Conservation (phyloP, 2,329 filamentous ascomycete species). For the Penicillium brevicompactum region DNA sequence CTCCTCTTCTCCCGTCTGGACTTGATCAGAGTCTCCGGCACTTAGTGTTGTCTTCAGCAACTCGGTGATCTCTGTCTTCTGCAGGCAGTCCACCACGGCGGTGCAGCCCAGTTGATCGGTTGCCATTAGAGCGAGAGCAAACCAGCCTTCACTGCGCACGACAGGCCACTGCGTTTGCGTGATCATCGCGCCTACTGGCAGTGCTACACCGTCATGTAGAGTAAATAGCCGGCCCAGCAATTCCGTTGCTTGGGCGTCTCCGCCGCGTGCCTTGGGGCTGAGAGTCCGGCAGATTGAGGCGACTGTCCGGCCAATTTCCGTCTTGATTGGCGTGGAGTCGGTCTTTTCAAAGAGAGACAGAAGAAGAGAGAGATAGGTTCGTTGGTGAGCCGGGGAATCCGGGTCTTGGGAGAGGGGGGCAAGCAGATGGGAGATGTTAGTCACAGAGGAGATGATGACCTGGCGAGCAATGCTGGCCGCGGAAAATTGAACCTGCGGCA, state of each 20-base stretch:
- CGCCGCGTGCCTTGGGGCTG: conserved; percentile 30
- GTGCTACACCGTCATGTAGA: conserved; percentile 38
- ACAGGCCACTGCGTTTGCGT: conserved; percentile 51
- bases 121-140: conserved; percentile 51
- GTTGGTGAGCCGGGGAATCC: conserved; percentile 29
- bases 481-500: conserved; percentile 49
- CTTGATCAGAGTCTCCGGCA: conserved; percentile 14
- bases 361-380: conserved; percentile 45
- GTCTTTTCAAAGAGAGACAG: conserved; percentile 45
- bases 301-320: conserved; percentile 50
- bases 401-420: conserved; percentile 31
- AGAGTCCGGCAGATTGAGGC: conserved; percentile 48
- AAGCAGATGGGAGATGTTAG: conserved; percentile 43
- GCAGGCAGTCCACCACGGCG: conserved; percentile 38
- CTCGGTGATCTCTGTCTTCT: conserved; percentile 36
- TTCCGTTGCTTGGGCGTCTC: conserved; percentile 20
- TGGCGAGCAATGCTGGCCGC: conserved; percentile 46
- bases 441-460: conserved; percentile 38
- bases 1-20: conserved; percentile 9
- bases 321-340: conserved; percentile 48
- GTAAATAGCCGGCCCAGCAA: conserved; percentile 39
- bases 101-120: conserved; percentile 34
- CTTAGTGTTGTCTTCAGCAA: conserved; percentile 37
- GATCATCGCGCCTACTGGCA: conserved; percentile 47
- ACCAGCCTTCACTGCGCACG: conserved; percentile 52